Conservation (phyloP, 345 rosid species). For the Odontarrhena argentea region DNA sequence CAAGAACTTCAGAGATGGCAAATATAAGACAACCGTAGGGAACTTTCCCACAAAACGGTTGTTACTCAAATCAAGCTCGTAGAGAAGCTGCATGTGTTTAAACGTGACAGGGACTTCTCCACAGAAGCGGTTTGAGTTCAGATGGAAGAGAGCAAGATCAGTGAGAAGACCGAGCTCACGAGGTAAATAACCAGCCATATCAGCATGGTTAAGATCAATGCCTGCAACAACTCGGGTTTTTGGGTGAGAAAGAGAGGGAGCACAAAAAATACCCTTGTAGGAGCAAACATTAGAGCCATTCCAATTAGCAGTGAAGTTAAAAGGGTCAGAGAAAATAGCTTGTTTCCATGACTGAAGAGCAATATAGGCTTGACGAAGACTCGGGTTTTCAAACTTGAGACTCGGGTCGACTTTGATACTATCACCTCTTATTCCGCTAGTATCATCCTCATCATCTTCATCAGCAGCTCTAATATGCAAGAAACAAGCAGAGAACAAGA, state of each 20-base stretch:
- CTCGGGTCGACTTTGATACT: slow-evolving; percentile 43
- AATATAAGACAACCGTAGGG: slow-evolving; percentile 52
- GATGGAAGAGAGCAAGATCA: slow-evolving; percentile 71
- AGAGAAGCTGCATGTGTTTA: slow-evolving; percentile 54
- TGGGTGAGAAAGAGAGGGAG: slow-evolving; percentile 45
- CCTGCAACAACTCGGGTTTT: slow-evolving; percentile 59
- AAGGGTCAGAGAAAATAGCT: slow-evolving; percentile 71
- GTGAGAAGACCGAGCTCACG: slow-evolving; percentile 60
- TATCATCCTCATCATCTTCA: slow-evolving; percentile 6
- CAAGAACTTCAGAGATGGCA: slow-evolving; percentile 62
- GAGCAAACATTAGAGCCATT: slow-evolving; percentile 62
- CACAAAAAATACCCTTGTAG: slow-evolving; percentile 63
- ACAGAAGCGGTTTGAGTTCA: slow-evolving; percentile 75
- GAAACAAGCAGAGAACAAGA: slow-evolving; percentile 33
- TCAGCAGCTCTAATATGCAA: slow-evolving; percentile 21
- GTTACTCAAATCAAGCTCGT: slow-evolving; percentile 73
- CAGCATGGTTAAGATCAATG: slow-evolving; percentile 72
- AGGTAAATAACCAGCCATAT: slow-evolving; percentile 73
- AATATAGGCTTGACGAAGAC: slow-evolving; percentile 65
- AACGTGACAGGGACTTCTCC: slow-evolving; percentile 58
- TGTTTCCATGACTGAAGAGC: slow-evolving; percentile 70
- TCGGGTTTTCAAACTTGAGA: slow-evolving; percentile 59
- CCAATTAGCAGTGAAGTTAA: slow-evolving; percentile 71
- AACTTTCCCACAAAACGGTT: slow-evolving; percentile 72
- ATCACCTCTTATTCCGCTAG: not conserved